Conservation (phyloP, 371 early-diverging fungal genomes). For the Apophysomyces sp. region DNA sequence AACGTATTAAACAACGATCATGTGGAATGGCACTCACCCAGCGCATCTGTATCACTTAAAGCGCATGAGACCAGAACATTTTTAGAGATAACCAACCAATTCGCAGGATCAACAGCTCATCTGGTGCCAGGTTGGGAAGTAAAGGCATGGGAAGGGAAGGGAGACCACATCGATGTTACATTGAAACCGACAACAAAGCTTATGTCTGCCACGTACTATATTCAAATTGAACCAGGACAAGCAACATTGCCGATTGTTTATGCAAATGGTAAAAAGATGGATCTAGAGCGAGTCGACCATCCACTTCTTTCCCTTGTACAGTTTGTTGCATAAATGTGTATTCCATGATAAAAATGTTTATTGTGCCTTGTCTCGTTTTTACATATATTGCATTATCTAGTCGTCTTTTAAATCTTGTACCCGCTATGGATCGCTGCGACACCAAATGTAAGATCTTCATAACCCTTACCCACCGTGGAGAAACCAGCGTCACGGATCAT, state of each 20-base stretch:
- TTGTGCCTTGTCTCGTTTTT: neutral
- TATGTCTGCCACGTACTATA: neutral
- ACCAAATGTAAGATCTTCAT: slow-evolving; percentile 95
- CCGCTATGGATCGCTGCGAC: slow-evolving; percentile 86
- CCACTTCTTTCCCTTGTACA: neutral
- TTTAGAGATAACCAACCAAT: slow-evolving; percentile 12
- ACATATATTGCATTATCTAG: neutral
- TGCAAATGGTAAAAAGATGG: slow-evolving; percentile 11
- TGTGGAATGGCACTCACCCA: slow-evolving; percentile 13
- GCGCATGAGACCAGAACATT: slow-evolving; percentile 30
- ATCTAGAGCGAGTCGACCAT: slow-evolving; percentile 5
- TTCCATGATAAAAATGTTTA: neutral
- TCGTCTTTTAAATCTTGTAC: slow-evolving; percentile 22
- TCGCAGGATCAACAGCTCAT: slow-evolving; percentile 34
- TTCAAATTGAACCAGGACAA: neutral
- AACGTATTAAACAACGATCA: slow-evolving; percentile 9
- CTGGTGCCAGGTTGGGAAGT: slow-evolving; percentile 32
- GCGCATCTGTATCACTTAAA: slow-evolving; percentile 6
- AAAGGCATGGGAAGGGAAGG: slow-evolving; percentile 9
- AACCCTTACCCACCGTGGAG: slow-evolving; percentile 84
- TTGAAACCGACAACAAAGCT: slow-evolving; percentile 11
- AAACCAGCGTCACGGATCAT: slow-evolving; percentile 93
- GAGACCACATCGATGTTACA: slow-evolving; percentile 12
- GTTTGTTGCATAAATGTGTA: neutral
- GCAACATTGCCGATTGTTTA: slow-evolving; percentile 16